phyloP scores from a whole-genome alignment of 2,329 filamentous ascomycete species.

The Emmonsiellopsis sp. region DNA sequence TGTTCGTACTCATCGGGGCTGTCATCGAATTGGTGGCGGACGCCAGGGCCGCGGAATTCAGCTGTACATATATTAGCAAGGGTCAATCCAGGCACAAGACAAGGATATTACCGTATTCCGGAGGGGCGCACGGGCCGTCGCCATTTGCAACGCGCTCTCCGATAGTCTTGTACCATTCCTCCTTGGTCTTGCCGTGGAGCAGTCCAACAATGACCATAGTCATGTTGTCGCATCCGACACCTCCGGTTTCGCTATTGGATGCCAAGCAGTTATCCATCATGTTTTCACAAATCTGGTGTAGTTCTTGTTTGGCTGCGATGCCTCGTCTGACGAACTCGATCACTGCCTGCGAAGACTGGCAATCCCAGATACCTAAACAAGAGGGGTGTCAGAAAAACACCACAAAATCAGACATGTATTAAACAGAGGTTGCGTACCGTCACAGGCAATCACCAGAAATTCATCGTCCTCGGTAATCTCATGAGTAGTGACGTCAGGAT shows the following conservation, averaged over 20 bases:
- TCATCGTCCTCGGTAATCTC: conserved; percentile 89
- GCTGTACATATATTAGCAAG: conserved; percentile 41
- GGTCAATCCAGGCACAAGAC: conserved; percentile 21
- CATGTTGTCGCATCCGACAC: conserved; percentile 99
- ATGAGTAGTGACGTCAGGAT: conserved; percentile 85
- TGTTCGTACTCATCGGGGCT: conserved; percentile 52
- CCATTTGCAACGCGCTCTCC: conserved; percentile 88
- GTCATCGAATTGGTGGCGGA: conserved; percentile 75
- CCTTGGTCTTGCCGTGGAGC: conserved; percentile 83
- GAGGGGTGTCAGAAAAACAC: conserved; percentile 1
- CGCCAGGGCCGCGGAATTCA: conserved; percentile 74
- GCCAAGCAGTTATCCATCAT: conserved; percentile 99
- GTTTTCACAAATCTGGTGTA: conserved; percentile 95
- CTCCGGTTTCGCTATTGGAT: conserved; percentile 94
- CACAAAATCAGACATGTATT: background rate
- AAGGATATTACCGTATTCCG: conserved; percentile 89
- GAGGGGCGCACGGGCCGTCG: conserved; percentile 95
- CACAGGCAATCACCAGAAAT: conserved; percentile 86
- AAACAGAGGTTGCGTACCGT: conserved; percentile 52
- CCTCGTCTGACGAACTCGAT: conserved; percentile 94
- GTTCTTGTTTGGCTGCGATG: conserved; percentile 90
- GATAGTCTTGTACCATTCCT: conserved; percentile 97
- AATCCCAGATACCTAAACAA: conserved; percentile 89
- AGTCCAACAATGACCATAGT: conserved; percentile 90
- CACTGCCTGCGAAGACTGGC: conserved; percentile 94